Evolutionary conservation across 1,139 yeast genomes (phyloP).

Genomic region (Protomyces pachydermus): DNA sequence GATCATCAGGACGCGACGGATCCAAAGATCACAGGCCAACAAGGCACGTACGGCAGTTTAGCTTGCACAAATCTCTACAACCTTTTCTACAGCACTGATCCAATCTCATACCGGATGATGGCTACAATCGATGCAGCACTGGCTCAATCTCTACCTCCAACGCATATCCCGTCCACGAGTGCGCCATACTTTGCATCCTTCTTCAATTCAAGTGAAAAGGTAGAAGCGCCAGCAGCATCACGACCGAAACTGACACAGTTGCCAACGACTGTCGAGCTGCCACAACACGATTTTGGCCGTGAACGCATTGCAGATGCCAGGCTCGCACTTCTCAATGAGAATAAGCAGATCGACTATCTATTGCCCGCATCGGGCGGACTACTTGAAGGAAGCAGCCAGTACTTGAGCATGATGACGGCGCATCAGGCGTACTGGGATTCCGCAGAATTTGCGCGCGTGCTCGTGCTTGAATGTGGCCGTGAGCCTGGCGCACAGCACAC

Average conservation of each 20-base stretch:
- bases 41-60: slow-evolving; percentile 40
- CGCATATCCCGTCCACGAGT: slow-evolving; percentile 35
- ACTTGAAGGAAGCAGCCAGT: slow-evolving; percentile 40
- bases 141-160: slow-evolving; percentile 36
- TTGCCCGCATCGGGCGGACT: slow-evolving; percentile 40
- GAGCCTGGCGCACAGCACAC: slow-evolving; percentile 25
- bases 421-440: slow-evolving; percentile 45
- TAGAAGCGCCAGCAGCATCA: neutral
- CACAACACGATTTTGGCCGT: slow-evolving; percentile 35
- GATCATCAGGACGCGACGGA: slow-evolving; percentile 16
- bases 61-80: slow-evolving; percentile 43
- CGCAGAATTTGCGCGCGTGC: slow-evolving; percentile 43
- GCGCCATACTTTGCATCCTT: slow-evolving; percentile 19
- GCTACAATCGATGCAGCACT: slow-evolving; percentile 41
- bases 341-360: slow-evolving; percentile 45
- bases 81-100: slow-evolving; percentile 43
- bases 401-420: slow-evolving; percentile 43
- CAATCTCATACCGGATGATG: slow-evolving; percentile 41
- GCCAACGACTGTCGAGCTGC: slow-evolving; percentile 36
- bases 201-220: neutral
- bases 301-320: slow-evolving; percentile 37
- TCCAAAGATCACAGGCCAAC: neutral
- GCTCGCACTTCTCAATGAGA: slow-evolving; percentile 41
- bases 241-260: slow-evolving; percentile 1
- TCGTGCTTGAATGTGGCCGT: slow-evolving; percentile 43